These are phyloP conservation scores for Aspergillus ruber DNA, from an alignment of 2,329 filamentous ascomycete genomes.

Conservation along the genomic window DNA sequence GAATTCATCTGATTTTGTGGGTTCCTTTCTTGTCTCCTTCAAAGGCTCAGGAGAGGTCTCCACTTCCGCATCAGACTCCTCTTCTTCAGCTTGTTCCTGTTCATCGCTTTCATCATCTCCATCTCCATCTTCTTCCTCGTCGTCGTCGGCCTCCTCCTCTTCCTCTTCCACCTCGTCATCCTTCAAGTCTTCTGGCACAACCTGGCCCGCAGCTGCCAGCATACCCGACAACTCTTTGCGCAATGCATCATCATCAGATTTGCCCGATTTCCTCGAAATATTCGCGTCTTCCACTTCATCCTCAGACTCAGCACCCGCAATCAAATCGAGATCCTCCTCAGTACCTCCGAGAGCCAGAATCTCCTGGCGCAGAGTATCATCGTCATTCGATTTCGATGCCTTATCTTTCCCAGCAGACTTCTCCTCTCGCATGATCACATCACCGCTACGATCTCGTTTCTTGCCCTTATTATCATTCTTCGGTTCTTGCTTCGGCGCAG, in stretches of 20 bases:
- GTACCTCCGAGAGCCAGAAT: conserved; percentile 44
- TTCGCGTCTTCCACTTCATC: conserved; percentile 39
- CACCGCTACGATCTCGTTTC: conserved; percentile 43
- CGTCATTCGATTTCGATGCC: conserved; percentile 13
- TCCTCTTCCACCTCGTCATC: conserved; percentile 27
- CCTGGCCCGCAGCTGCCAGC: conserved; percentile 30
- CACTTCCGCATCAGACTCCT: conserved; percentile 22
- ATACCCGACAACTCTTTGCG: conserved; percentile 35
- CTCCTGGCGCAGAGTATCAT: conserved; percentile 35
- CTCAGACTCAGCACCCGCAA: conserved; percentile 40
- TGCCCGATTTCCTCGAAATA: conserved; percentile 17
- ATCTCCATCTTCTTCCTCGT: conserved; percentile 23
- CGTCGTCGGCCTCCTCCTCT: conserved; percentile 36
- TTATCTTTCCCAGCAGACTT: conserved; percentile 21
- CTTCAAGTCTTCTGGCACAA: conserved; percentile 28
- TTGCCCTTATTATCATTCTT: conserved; percentile 28
- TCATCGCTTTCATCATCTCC: conserved; percentile 24
- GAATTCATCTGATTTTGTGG: conserved; percentile 14
- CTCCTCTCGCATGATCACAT: conserved; percentile 34
- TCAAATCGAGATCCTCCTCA: conserved; percentile 43
- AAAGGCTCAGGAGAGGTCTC: conserved; percentile 19
- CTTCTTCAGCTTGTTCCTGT: conserved; percentile 24
- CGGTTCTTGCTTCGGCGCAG: conserved; percentile 12
- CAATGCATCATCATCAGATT: conserved; percentile 29
- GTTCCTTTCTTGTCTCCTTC: conserved; percentile 12